Conservation (phyloP, 2,329 filamentous ascomycete species). For the Cercospora sesami region DNA sequence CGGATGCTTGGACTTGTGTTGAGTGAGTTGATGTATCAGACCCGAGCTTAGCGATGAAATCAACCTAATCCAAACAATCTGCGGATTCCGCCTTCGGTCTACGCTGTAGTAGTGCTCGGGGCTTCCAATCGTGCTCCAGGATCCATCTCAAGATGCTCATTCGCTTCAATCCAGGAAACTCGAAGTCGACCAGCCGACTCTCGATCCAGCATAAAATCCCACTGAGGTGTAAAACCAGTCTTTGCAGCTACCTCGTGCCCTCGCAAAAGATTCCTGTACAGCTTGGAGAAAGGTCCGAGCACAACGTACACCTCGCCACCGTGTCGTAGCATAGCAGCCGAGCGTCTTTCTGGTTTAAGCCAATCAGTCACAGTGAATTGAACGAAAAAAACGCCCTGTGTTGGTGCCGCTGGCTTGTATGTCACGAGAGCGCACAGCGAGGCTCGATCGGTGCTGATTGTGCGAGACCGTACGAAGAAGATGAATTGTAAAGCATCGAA, state of each 20-base stretch:
- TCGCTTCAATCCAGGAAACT: background rate
- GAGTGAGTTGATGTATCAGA: background rate
- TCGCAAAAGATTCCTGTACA: background rate
- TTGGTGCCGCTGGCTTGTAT: background rate
- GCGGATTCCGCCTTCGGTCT: background rate
- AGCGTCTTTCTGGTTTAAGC: background rate
- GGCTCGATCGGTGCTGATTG: background rate
- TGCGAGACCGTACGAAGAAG: background rate
- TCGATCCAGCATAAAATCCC: background rate
- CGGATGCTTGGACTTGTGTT: conserved; percentile 34
- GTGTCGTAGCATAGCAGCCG: background rate
- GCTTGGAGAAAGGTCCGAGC: background rate
- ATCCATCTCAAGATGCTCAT: background rate
- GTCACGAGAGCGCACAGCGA: background rate
- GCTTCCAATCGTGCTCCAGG: background rate
- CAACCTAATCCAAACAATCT: background rate
- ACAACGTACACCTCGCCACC: background rate
- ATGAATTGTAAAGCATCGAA: background rate
- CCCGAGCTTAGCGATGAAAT: background rate
- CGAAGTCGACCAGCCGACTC: background rate
- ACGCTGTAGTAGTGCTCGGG: background rate
- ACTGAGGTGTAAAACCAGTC: background rate
- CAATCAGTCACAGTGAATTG: background rate
- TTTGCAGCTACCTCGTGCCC: background rate
- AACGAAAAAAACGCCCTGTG: background rate